These are phyloP conservation scores for Entophlyctis luteolus DNA, from an alignment of 192 early-diverging fungal species.

Conservation along the genomic window DNA sequence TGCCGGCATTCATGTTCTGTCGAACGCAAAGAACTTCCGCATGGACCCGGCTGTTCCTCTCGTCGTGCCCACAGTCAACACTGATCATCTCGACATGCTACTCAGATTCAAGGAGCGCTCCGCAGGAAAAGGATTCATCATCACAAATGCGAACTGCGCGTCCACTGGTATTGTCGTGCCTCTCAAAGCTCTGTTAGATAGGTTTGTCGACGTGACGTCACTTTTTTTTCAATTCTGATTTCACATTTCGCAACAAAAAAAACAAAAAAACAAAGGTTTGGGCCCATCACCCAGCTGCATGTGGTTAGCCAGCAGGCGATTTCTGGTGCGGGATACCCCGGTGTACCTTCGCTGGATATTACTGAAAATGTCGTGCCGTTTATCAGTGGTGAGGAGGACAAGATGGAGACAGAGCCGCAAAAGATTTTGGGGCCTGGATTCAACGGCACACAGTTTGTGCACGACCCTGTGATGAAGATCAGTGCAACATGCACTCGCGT, in stretches of 20 bases:
- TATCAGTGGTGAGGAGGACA: constrained; percentile 93
- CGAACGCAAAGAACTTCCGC: constrained; percentile 96
- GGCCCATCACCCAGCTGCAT: constrained; percentile 72
- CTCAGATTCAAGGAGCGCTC: constrained; percentile 61
- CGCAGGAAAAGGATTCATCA: constrained; percentile 74
- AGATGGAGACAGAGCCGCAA: constrained; percentile 89
- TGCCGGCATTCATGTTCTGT: constrained; percentile 84
- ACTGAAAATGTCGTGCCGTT: constrained; percentile 93
- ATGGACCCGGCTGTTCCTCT: constrained; percentile 85
- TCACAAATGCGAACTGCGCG: constrained; percentile 99
- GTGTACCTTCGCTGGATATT: constrained; percentile 91
- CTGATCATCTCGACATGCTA: constrained; percentile 81
- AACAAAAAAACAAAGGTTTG: constrained; percentile 52
- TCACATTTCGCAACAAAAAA: background rate
- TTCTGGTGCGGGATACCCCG: constrained; percentile 96
- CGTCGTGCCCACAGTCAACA: constrained; percentile 89
- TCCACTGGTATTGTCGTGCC: constrained; percentile 94
- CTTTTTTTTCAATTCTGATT: background rate
- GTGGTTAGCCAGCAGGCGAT: constrained; percentile 95
- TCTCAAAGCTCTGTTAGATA: constrained; percentile 70
- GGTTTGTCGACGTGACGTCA: background rate
- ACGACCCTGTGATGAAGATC: constrained; percentile 53
- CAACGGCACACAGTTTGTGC: constrained; percentile 1
- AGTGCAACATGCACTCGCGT: constrained; percentile 96
- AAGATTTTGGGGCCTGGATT: constrained; percentile 78